A percentile compares a stretch with the other conserved stretches of the same genome.
phyloP scores from a whole-genome alignment of 805 yeast genomes.

The Starmerella powellii region DNA sequence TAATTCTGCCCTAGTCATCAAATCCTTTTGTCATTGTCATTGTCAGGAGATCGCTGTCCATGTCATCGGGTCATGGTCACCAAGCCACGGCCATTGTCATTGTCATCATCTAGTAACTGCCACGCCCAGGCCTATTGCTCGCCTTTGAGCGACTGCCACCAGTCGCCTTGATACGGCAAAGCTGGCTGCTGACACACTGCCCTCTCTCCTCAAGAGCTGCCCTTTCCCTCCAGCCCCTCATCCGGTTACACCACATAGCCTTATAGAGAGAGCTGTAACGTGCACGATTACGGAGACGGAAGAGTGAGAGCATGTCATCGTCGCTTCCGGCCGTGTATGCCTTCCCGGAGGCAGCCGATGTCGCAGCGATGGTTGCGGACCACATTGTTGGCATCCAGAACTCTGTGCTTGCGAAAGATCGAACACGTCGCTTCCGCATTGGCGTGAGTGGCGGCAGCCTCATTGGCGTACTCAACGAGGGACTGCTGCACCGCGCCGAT shows the following conservation, averaged over 20 bases:
- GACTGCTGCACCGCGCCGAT: constrained; percentile 60
- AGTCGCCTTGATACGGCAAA: background rate
- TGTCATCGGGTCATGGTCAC: too few relatives aligned
- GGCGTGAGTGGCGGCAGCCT: constrained; percentile 92
- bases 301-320: constrained; percentile 7
- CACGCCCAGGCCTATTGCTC: too few relatives aligned
- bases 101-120: too few relatives aligned
- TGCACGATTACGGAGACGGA: too few relatives aligned
- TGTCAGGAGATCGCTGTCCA: too few relatives aligned
- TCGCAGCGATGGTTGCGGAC: constrained; percentile 95
- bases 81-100: too few relatives aligned
- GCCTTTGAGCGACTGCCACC: background rate
- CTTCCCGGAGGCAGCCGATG: constrained; percentile 77
- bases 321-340: constrained; percentile 69
- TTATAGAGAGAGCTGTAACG: too few relatives aligned
- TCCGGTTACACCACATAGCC: background rate
- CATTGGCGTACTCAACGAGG: constrained; percentile 75
- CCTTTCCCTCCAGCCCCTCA: background rate
- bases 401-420: constrained; percentile 36
- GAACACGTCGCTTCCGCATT: constrained; percentile 59
- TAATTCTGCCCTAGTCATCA: too few relatives aligned
- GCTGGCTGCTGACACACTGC: constrained; percentile 1
- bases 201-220: background rate
- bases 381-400: constrained; percentile 85
- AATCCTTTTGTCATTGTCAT: too few relatives aligned